Base-by-base conservation (phyloP, 306 rosid species). In the Hippophae gyantsensis region DNA sequence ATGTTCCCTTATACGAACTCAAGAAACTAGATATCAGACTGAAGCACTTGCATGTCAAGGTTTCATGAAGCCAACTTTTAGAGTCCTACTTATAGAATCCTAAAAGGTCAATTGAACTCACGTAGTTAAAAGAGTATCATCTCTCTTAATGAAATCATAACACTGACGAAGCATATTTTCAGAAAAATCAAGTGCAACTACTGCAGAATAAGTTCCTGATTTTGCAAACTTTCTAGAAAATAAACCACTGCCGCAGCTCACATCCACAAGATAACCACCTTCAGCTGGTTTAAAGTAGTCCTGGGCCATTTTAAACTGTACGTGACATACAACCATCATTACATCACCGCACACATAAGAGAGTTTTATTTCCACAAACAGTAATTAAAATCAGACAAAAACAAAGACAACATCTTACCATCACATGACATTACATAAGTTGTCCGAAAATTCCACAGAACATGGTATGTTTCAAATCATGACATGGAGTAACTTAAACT, bases 101-200 rank as follows among this genome's bases (percentile, higher is more conserved):
- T 67, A 26, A 11, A 52, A 61, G 38, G 64, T 58, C 13, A 4
- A 25, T 62, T 57, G 56, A 65, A 42, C 72, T 55, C 77, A 83
- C 96, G 14, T 53, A 46, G 69, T 60, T 63, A 75, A 73, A 67
- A 92, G 88, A 26, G 79, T 44, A 42, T 63, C 69, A 45, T 92
- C 96, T 73, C 72, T 79, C 80, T 81, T 78, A 51, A 88, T 81
- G 85, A 92, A 92, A 70, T 92, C 81, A 13, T 85, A 83, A 65
- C 93, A 72, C 67, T 88, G 95, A 45, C 90, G 87, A 60, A 92
- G 95, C 96, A 88, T 88, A 74, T 88, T 88, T 67, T 92, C 96
- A 12, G 99, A 92, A 72, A 85, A 88, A 75, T 92, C 96, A 69
- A 88, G 86, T 10, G 93, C 96, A 44, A 80, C 55, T 62, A 92